Base-by-base conservation (phyloP, 2,329 filamentous ascomycete genomes). In the Aspergillus jensenii region DNA sequence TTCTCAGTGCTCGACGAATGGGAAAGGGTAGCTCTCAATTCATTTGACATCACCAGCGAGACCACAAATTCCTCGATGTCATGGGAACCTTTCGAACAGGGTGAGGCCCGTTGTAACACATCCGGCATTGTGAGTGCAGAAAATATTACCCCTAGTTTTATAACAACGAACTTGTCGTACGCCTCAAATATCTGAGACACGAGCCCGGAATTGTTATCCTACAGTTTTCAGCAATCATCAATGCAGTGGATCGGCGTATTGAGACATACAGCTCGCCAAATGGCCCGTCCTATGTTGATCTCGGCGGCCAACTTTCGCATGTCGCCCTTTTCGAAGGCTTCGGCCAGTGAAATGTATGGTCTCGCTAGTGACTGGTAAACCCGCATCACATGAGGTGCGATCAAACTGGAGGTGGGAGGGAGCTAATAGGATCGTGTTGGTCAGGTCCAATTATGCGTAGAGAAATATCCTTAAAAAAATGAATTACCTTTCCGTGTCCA, bases 111-210 rank as follows among this genome's bases (percentile, higher is more conserved):
- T 54, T 68, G 68, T 17, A 73, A 67, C 15, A 82, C 72, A 49
- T 81, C 81, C 5, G 78, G 73, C 9, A 88, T 75, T 4, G 84
- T 82, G 35, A 88, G 77, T 6, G 86, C 84, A 33, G 83, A 82
- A 69, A 93, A 97, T 3, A 90, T 87, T 52, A 84, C 83, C 45
- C 87, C 86, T 25, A 98, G 80, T 59, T 86, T 86, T 35, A 88
- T 79, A 57, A 98, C 85, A 59, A 90, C 87, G 78, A 89, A 91
- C 66, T 87, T 86, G 65, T 90, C 86, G 69, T 93, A 90, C 9
- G 89, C 86, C 19, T 83, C 78, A 40, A 89, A 72, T 11, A 93
- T 87, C 70, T 91, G 86, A 4, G 79, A 76, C 12, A 96, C 80
- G 14, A 98, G 82, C 3, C 87, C 84, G 4, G 78, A 73, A 67